These are phyloP conservation scores for Cyberlindnera japonica DNA, from an alignment of 805 yeast species.

Conservation along the genomic window DNA sequence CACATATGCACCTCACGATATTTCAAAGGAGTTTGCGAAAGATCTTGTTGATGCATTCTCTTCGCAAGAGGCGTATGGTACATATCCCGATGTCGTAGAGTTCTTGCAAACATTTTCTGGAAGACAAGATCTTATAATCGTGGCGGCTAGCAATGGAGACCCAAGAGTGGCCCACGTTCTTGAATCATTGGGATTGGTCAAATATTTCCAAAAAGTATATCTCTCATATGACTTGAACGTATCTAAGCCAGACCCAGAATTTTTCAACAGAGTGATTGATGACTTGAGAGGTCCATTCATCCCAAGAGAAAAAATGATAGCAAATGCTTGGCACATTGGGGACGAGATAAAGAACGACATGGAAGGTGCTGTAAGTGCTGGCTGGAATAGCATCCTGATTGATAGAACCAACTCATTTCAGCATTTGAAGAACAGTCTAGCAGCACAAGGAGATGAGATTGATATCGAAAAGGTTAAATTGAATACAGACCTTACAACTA, in stretches of 20 bases:
- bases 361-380: constrained; percentile 47
- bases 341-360: constrained; percentile 57
- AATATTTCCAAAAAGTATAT: constrained; percentile 42
- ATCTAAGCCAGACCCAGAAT: constrained; percentile 47
- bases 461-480: constrained; percentile 12
- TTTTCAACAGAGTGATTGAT: constrained; percentile 40
- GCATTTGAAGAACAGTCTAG: constrained; percentile 15
- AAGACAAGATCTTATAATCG: constrained; percentile 33
- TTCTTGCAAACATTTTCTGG: constrained; percentile 35
- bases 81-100: constrained; percentile 51
- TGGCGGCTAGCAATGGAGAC: constrained; percentile 62
- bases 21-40: constrained; percentile 37
- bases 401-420: constrained; percentile 41
- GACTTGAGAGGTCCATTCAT: constrained; percentile 26
- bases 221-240: constrained; percentile 55
- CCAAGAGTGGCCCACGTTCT: constrained; percentile 45
- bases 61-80: constrained; percentile 49
- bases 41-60: constrained; percentile 48
- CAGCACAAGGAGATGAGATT: constrained; percentile 11
- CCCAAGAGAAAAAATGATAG: constrained; percentile 22
- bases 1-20: constrained; percentile 36
- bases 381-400: constrained; percentile 58
- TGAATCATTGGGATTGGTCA: constrained; percentile 40
- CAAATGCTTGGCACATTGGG: constrained; percentile 60
- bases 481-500: constrained; percentile 10